phyloP scores from a whole-genome alignment of 148 eudicot species.

The Hydrangea macrophylla region DNA sequence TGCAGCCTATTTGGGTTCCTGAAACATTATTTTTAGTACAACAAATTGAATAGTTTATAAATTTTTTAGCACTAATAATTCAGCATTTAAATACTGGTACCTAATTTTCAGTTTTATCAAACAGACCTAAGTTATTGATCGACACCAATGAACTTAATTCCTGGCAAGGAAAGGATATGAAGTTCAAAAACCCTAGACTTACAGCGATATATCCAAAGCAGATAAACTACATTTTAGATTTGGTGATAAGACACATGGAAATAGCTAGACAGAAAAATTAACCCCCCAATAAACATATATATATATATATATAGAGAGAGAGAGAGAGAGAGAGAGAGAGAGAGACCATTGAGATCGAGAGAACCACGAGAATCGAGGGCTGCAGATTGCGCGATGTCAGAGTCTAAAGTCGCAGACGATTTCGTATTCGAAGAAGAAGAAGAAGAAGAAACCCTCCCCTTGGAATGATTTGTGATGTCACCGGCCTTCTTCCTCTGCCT shows the following conservation, averaged over 20 bases:
- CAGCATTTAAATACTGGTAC: too few relatives aligned
- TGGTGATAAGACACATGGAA: too few relatives aligned
- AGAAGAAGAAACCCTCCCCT: conserved; percentile 4
- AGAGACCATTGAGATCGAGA: conserved; percentile 44
- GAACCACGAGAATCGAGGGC: conserved; percentile 37
- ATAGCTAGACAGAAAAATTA: too few relatives aligned
- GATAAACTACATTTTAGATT: too few relatives aligned
- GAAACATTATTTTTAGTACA: too few relatives aligned
- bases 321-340: neutral
- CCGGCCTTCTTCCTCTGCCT: conserved; percentile 44
- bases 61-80: too few relatives aligned
- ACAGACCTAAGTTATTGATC: neutral
- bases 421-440: conserved; percentile 13
- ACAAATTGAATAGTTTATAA: too few relatives aligned
- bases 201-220: too few relatives aligned
- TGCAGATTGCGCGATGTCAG: conserved; percentile 36
- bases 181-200: neutral
- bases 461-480: conserved; percentile 14
- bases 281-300: neutral
- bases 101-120: too few relatives aligned
- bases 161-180: too few relatives aligned
- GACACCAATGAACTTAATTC: neutral
- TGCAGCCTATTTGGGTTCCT: too few relatives aligned
- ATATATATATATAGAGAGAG: neutral
- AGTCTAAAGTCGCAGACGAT: conserved; percentile 27